These are phyloP conservation scores for Dipodascopsis uninucleata DNA, from an alignment of 805 yeast species.

Conservation along the genomic window DNA sequence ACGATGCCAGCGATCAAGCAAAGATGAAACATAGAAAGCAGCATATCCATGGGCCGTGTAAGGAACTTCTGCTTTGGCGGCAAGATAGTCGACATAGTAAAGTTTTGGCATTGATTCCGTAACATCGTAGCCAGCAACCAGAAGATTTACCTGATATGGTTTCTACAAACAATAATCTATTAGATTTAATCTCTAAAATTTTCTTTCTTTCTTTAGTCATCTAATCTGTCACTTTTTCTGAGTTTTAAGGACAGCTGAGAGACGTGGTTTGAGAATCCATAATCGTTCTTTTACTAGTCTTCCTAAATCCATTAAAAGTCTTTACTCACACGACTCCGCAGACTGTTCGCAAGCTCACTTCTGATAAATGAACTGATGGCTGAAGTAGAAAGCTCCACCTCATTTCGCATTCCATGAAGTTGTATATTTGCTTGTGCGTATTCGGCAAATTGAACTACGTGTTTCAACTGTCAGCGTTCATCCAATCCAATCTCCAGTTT, in stretches of 20 bases:
- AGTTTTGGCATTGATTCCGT: constrained; percentile 59
- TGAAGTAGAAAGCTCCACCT: constrained; percentile 72
- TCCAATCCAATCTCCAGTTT: background rate
- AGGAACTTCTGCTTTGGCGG: constrained; percentile 85
- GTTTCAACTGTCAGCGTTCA: constrained; percentile 1
- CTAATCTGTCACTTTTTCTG: too few relatives aligned
- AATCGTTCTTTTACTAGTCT: too few relatives aligned
- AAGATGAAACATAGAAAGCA: constrained; percentile 87
- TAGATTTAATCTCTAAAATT: too few relatives aligned
- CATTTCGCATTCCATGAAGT: constrained; percentile 80
- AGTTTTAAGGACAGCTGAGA: too few relatives aligned
- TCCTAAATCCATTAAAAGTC: too few relatives aligned
- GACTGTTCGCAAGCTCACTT: constrained; percentile 77
- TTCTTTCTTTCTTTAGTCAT: too few relatives aligned
- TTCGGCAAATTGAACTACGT: constrained; percentile 67
- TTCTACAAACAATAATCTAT: constrained; percentile 40
- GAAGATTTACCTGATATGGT: constrained; percentile 91
- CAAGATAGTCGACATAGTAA: constrained; percentile 90
- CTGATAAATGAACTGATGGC: constrained; percentile 88
- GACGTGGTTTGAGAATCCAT: too few relatives aligned
- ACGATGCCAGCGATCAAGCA: constrained; percentile 85
- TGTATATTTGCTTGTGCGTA: constrained; percentile 89
- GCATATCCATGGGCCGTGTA: constrained; percentile 99
- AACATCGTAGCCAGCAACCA: constrained; percentile 77
- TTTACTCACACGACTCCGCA: constrained; percentile 70